Conservation (phyloP, 2,329 filamentous ascomycete genomes). For the Fusarium agapanthi region DNA sequence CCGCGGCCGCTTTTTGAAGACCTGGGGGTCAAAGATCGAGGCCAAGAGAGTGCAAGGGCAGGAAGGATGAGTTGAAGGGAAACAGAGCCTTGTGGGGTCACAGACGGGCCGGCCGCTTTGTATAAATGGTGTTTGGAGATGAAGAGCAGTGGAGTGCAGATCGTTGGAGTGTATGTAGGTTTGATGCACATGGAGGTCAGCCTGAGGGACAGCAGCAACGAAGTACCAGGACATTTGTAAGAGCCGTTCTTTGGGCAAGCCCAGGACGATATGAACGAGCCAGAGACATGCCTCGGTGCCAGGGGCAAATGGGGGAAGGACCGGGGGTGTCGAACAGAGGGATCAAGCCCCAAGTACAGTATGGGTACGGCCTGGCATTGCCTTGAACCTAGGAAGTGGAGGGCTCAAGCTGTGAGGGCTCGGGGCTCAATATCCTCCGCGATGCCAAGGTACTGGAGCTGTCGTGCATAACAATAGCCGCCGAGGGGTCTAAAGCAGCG, state of each 20-base stretch:
- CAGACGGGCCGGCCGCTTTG: constrained; percentile 40
- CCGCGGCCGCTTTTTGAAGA: constrained; percentile 42
- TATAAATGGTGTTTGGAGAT: constrained; percentile 42
- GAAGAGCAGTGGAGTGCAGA: constrained; percentile 42
- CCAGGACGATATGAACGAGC: constrained; percentile 28
- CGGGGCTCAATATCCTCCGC: constrained; percentile 7
- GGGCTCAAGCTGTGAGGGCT: constrained; percentile 6
- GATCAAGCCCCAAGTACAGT: constrained; percentile 31
- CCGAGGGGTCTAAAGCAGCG: constrained; percentile 33
- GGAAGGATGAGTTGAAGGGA: constrained; percentile 31
- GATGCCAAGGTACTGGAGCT: constrained; percentile 36
- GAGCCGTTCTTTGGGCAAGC: constrained; percentile 35
- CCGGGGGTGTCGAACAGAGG: constrained; percentile 27
- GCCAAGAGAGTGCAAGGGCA: constrained; percentile 27
- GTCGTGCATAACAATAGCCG: constrained; percentile 46
- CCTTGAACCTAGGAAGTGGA: constrained; percentile 30
- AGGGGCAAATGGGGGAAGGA: constrained; percentile 18
- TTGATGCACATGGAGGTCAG: constrained; percentile 21
- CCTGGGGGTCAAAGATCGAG: constrained; percentile 30
- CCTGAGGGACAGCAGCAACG: constrained; percentile 8
- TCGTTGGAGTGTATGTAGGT: constrained; percentile 33
- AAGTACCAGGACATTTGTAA: constrained; percentile 34
- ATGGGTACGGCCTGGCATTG: constrained; percentile 28
- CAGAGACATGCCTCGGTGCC: constrained; percentile 28
- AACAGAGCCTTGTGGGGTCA: constrained; percentile 42